Percentiles rank a stretch among this genome's conserved stretches.
Conservation (phyloP, 192 early-diverging fungal species). For the Phlyctochytrium bullatum region DNA sequence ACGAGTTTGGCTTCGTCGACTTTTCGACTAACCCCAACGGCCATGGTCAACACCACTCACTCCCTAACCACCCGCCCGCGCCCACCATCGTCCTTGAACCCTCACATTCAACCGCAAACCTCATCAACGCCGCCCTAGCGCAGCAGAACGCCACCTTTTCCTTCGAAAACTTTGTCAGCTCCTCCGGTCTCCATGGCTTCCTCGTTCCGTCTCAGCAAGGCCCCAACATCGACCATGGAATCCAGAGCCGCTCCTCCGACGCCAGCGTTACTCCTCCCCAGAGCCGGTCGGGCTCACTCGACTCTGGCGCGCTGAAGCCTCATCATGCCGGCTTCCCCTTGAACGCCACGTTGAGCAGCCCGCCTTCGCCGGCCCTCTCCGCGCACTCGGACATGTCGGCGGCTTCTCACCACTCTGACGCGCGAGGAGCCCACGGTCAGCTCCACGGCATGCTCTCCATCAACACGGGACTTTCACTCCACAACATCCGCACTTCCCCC, state of each 20-base stretch:
- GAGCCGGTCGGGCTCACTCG: background rate
- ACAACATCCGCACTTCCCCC: too few species aligned
- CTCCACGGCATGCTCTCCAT: too few species aligned
- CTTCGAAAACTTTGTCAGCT: background rate
- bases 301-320: background rate
- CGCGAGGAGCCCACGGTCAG: background rate
- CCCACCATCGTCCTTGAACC: too few species aligned
- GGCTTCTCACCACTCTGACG: background rate
- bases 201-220: background rate
- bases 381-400: background rate
- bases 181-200: background rate
- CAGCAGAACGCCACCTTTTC: background rate
- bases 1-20: background rate
- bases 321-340: background rate
- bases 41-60: too few species aligned
- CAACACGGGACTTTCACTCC: too few species aligned
- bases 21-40: too few species aligned
- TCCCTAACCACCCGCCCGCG: too few species aligned
- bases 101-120: too few species aligned
- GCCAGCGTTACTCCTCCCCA: background rate
- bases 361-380: background rate
- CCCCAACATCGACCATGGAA: background rate
- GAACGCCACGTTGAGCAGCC: background rate
- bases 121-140: too few species aligned
- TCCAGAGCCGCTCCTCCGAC: background rate